Base-by-base conservation (phyloP, 345 rosid genomes). In the Orychophragmus violaceus region DNA sequence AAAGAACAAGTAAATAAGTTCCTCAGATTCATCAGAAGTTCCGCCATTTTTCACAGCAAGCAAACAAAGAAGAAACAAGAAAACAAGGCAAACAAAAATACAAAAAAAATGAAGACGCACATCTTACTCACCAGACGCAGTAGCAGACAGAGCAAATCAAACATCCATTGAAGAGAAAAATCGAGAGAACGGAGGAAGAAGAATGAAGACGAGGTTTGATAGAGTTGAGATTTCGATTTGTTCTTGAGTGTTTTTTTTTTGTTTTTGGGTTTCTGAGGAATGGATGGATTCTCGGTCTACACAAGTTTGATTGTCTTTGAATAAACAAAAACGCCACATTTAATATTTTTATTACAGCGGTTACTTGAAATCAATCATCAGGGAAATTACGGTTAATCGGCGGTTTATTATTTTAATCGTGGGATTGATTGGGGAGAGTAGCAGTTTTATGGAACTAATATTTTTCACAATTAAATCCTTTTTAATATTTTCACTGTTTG, bases 151-250 rank as follows among this genome's bases (percentile, higher is more conserved):
- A 46, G 35, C 28, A 3, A 76, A 76, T 86, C 82, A 88, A 44
- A 71, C 37, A 51, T 66, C 77, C 88, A 88, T 80, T 29, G 56
- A 64, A 67, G 44, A 16, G 14, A 41, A n/a, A 56, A 35, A 57
- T 14, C 59, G 17, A 14, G 21, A 33, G 57, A 33, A 32, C 27
- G 50, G 36, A 44, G 21, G 72, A 54, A 8, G 45, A 29, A 42
- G 45, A 49, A 42, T 51, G 21, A 63, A 67, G 57, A 74, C 16
- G 36, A 66, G 37, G 27, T 53, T 17, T 14, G 54, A 64, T 66
- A 65, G 80, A 77, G 82, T 79, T 80, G 44, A 50, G 70, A 66
- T 60, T 68, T 19, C 51, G 62, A 33, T 33, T 64, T 36, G 29
- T 53, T 30, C 61, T 78, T 61, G 63, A 41, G 45, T 42, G 57